These are phyloP conservation scores for Dujonia santamariae DNA, from an alignment of 1,139 yeast species.

Conservation along the genomic window DNA sequence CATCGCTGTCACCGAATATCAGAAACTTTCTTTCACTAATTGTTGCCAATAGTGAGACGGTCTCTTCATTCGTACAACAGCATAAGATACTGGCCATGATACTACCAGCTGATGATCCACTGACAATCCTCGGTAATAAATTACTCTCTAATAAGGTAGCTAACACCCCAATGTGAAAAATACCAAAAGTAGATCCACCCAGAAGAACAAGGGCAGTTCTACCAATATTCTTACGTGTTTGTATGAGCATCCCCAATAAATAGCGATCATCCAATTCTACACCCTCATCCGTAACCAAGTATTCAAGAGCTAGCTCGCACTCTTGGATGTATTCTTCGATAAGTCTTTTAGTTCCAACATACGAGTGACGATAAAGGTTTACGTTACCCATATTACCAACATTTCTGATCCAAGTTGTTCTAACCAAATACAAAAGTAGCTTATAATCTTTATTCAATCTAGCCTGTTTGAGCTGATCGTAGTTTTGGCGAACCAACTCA, in stretches of 20 bases:
- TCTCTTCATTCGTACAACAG: conserved; percentile 75
- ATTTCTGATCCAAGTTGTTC: conserved; percentile 85
- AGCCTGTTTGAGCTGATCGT: conserved; percentile 60
- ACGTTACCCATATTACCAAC: conserved; percentile 87
- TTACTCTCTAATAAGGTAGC: conserved; percentile 72
- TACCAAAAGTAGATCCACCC: conserved; percentile 95
- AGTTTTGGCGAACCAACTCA: conserved; percentile 50
- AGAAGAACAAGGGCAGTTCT: conserved; percentile 88
- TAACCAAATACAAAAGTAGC: conserved; percentile 62
- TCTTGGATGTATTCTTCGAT: conserved; percentile 83
- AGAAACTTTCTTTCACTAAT: conserved; percentile 61
- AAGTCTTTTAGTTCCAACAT: conserved; percentile 79
- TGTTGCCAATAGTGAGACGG: conserved; percentile 50
- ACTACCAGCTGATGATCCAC: conserved; percentile 96
- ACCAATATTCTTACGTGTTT: conserved; percentile 89
- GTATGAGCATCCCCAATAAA: conserved; percentile 74
- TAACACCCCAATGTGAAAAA: conserved; percentile 89
- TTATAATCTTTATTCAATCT: conserved; percentile 56
- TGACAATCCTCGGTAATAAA: conserved; percentile 81
- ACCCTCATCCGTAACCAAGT: conserved; percentile 36
- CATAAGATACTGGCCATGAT: conserved; percentile 89
- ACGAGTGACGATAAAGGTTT: conserved; percentile 70
- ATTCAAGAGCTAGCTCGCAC: conserved; percentile 62
- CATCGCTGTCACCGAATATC: conserved; percentile 51
- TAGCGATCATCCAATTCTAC: conserved; percentile 64